phyloP scores from a whole-genome alignment of 1,284 basidiomycete species.

The Flammula alnicola region DNA sequence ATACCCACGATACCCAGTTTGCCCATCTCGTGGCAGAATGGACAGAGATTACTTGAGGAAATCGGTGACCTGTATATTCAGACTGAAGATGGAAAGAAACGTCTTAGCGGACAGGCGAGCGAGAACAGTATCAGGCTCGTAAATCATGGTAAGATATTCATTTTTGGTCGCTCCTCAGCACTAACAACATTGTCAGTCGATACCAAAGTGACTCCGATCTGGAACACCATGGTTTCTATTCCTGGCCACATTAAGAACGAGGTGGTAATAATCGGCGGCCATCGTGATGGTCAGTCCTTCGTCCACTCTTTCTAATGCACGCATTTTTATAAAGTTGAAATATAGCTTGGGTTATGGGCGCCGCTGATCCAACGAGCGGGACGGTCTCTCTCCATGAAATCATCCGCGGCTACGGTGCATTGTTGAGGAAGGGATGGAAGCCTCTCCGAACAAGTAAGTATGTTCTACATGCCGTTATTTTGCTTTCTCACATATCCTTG shows the following conservation, averaged over 20 bases:
- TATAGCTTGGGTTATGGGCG: conserved; percentile 69
- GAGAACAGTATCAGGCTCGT: conserved; percentile 55
- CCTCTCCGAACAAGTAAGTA: conserved; percentile 75
- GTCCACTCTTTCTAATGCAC: not conserved
- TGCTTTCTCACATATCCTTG: conserved; percentile 1
- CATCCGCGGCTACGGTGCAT: conserved; percentile 78
- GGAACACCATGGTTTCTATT: conserved; percentile 90
- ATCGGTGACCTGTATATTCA: conserved; percentile 44
- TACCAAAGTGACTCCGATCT: conserved; percentile 79
- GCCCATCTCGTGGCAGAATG: conserved; percentile 76
- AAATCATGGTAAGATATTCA: conserved; percentile 58
- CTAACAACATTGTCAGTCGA: conserved; percentile 37
- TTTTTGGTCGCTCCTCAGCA: not conserved
- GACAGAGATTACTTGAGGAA: conserved; percentile 63
- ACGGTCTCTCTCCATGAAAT: conserved; percentile 87
- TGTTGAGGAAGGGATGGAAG: conserved; percentile 83
- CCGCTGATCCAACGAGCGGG: conserved; percentile 86
- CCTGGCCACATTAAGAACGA: conserved; percentile 89
- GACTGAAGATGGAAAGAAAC: conserved; percentile 36
- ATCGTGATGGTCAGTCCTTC: conserved; percentile 72
- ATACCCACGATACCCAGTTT: conserved; percentile 85
- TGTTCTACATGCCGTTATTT: not conserved
- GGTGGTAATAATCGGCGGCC: conserved; percentile 85
- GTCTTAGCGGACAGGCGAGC: conserved; percentile 55
- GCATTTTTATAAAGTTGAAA: not conserved